Percentiles rank a stretch among this genome's conserved stretches.
phyloP scores from a whole-genome alignment of 495 filamentous ascomycete genomes.

The Hypoxylon intermedium region DNA sequence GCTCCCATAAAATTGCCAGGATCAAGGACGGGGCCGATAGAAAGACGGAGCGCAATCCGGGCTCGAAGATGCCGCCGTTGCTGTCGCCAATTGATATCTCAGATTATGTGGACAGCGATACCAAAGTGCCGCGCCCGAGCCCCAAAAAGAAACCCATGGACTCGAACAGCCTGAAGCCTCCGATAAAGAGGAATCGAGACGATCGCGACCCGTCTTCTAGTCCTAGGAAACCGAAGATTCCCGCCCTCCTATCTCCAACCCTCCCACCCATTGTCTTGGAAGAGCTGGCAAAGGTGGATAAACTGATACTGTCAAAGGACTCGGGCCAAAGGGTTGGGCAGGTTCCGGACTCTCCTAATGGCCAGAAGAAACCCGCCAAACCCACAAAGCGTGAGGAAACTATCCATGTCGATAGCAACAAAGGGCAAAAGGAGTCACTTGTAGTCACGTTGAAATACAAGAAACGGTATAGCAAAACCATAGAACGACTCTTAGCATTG shows the following conservation, averaged over 20 bases:
- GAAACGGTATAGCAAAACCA: slow-evolving; percentile 49
- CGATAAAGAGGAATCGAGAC: slow-evolving; percentile 39
- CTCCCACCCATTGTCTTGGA: slow-evolving; percentile 54
- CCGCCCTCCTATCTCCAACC: slow-evolving; percentile 56
- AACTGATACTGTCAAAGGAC: slow-evolving; percentile 46
- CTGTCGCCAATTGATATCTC: slow-evolving; percentile 53
- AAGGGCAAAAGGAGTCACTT: slow-evolving; percentile 36
- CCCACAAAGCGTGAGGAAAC: slow-evolving; percentile 39
- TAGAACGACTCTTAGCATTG: slow-evolving; percentile 53
- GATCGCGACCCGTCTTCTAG: slow-evolving; percentile 45
- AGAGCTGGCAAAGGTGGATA: slow-evolving; percentile 47
- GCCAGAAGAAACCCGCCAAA: slow-evolving; percentile 48
- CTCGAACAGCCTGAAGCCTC: slow-evolving; percentile 29
- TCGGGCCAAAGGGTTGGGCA: slow-evolving; percentile 40
- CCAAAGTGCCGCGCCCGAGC: slow-evolving; percentile 35
- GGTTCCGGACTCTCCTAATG: slow-evolving; percentile 46
- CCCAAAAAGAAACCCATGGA: slow-evolving; percentile 42
- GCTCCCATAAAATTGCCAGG: slow-evolving; percentile 41
- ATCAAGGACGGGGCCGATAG: slow-evolving; percentile 46
- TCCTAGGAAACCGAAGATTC: slow-evolving; percentile 50
- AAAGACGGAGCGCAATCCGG: slow-evolving; percentile 42
- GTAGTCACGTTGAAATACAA: slow-evolving; percentile 50
- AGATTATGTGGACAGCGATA: slow-evolving; percentile 41
- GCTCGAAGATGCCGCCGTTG: slow-evolving; percentile 45
- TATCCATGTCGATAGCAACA: slow-evolving; percentile 40